These are phyloP conservation scores for Taxillus chinensis DNA, from an alignment of 164 flowering plant genomes.

Conservation along the genomic window DNA sequence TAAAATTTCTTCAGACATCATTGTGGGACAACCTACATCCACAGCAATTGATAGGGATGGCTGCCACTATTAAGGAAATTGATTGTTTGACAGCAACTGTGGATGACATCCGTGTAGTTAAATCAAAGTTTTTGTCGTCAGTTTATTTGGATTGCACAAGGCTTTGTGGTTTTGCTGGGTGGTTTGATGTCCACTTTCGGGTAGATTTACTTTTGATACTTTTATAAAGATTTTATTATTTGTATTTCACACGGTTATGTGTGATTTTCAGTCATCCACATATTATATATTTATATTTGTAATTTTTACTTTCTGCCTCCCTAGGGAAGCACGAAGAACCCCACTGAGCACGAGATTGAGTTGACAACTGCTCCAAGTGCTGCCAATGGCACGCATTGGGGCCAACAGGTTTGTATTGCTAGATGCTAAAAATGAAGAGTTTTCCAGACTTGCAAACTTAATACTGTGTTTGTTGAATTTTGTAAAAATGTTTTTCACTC, in stretches of 20 bases:
- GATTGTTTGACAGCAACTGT: slow-evolving; percentile 77
- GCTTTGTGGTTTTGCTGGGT: slow-evolving; percentile 79
- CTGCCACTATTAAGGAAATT: slow-evolving; percentile 67
- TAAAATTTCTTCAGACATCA: slow-evolving; percentile 57
- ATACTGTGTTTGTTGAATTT: no score
- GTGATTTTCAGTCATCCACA: no score
- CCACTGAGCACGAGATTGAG: slow-evolving; percentile 61
- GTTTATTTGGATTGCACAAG: slow-evolving; percentile 37
- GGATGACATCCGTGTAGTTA: slow-evolving; percentile 45
- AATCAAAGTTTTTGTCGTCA: slow-evolving; percentile 39
- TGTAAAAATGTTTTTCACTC: no score
- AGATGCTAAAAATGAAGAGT: not conserved
- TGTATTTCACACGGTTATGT: not conserved
- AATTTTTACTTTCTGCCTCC: slow-evolving; percentile 8
- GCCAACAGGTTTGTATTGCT: slow-evolving; percentile 67
- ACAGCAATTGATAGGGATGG: slow-evolving; percentile 73
- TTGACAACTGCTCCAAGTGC: slow-evolving; percentile 86
- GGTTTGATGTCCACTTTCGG: slow-evolving; percentile 98
- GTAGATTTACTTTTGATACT: slow-evolving; percentile 27
- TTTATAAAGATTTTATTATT: not conserved
- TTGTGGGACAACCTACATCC: slow-evolving; percentile 95
- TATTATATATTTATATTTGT: no score
- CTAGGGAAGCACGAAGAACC: slow-evolving; percentile 69
- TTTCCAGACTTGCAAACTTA: not conserved
- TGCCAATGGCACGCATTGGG: slow-evolving; percentile 81